Percentiles rank a stretch among this genome's conserved stretches.
Conservation (phyloP, 768 basidiomycete genomes). For the Tricholoma matsutake region DNA sequence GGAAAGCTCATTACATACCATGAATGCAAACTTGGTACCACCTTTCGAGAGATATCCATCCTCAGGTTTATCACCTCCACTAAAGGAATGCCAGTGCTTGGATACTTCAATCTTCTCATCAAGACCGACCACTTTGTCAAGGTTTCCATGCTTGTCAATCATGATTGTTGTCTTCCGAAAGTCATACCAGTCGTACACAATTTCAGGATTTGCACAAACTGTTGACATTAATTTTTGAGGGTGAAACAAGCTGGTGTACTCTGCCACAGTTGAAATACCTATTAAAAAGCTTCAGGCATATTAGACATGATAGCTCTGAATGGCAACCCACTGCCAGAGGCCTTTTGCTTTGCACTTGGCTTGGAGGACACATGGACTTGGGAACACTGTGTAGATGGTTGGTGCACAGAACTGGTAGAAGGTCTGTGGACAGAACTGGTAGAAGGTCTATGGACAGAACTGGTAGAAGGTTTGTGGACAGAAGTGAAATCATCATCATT, state of each 20-base stretch:
- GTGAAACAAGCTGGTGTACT: slow-evolving; percentile 2
- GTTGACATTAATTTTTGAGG: no score
- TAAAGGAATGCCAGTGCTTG: not conserved
- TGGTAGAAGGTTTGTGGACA: not conserved
- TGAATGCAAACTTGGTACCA: slow-evolving; percentile 1
- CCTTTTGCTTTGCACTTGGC: slow-evolving; percentile 1
- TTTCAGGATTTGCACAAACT: not conserved
- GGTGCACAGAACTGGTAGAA: no score
- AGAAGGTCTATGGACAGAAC: not conserved
- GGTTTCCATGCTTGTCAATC: not conserved
- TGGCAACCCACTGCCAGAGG: no score
- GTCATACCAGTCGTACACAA: not conserved
- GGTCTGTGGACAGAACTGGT: no score
- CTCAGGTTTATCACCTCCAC: no score
- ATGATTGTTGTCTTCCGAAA: not conserved
- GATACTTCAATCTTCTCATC: not conserved
- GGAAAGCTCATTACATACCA: not conserved
- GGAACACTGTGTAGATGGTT: no score
- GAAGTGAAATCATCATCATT: not conserved
- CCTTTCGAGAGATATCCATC: slow-evolving; percentile 1
- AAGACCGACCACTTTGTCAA: not conserved
- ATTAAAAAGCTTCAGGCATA: no score
- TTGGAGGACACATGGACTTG: not conserved
- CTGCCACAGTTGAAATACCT: no score
- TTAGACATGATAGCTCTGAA: no score